phyloP scores from a whole-genome alignment of 371 early-diverging fungal genomes.

The Lichtheimia ramosa region DNA sequence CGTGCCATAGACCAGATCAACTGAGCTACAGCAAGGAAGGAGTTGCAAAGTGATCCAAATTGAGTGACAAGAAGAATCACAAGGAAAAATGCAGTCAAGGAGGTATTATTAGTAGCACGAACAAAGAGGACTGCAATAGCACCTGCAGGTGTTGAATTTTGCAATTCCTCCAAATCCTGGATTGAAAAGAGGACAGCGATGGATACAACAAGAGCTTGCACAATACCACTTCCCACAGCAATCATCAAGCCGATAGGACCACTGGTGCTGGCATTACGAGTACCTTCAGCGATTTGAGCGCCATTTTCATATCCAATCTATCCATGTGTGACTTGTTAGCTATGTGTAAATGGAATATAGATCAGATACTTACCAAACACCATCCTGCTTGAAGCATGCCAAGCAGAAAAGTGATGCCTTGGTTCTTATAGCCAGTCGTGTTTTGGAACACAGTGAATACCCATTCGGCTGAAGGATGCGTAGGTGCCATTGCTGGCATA shows the following conservation, averaged over 20 bases:
- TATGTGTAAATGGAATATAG: no score
- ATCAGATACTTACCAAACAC: slow-evolving; percentile 17
- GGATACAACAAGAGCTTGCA: slow-evolving; percentile 37
- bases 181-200: slow-evolving; percentile 37
- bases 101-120: slow-evolving; percentile 9
- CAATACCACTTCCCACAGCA: slow-evolving; percentile 28
- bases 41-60: slow-evolving; percentile 24
- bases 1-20: slow-evolving; percentile 26
- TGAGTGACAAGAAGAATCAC: slow-evolving; percentile 23
- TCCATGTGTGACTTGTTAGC: background rate
- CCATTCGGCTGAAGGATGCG: slow-evolving; percentile 31
- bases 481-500: slow-evolving; percentile 37
- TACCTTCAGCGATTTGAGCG: slow-evolving; percentile 44
- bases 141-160: slow-evolving; percentile 4
- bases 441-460: slow-evolving; percentile 41
- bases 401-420: slow-evolving; percentile 31
- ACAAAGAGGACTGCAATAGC: slow-evolving; percentile 22
- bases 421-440: slow-evolving; percentile 31
- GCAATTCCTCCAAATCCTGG: slow-evolving; percentile 34
- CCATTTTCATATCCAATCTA: slow-evolving; percentile 40
- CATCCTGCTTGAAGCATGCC: slow-evolving; percentile 43
- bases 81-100: slow-evolving; percentile 22
- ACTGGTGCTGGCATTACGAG: slow-evolving; percentile 32
- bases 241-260: slow-evolving; percentile 43
- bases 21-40: slow-evolving; percentile 15